Conservation (phyloP, 768 basidiomycete genomes). For the Lyophyllum atratum region DNA sequence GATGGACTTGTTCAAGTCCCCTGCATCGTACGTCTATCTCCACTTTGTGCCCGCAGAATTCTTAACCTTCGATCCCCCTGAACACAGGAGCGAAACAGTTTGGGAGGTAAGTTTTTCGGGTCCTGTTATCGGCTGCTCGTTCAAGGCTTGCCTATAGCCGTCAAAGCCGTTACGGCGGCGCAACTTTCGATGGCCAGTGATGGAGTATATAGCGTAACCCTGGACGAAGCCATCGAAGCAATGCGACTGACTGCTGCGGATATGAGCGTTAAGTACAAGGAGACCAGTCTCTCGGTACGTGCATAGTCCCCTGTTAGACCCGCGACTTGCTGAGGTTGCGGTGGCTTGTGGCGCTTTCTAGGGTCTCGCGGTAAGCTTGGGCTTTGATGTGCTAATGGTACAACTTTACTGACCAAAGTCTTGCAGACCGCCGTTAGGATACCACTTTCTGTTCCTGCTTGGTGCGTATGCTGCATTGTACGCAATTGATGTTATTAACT, state of each 20-base stretch:
- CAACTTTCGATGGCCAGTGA: conserved; percentile 93
- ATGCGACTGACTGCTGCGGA: conserved; percentile 93
- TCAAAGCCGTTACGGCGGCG: conserved; percentile 92
- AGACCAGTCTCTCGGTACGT: conserved; percentile 87
- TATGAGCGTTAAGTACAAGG: conserved; percentile 95
- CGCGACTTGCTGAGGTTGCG: not conserved
- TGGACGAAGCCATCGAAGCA: conserved; percentile 95
- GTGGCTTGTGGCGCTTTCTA: conserved; percentile 11
- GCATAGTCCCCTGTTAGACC: not conserved
- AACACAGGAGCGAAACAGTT: conserved; percentile 75
- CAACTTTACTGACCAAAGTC: conserved; percentile 6
- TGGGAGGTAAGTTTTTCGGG: conserved; percentile 59
- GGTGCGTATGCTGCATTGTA: conserved; percentile 36
- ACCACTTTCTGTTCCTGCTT: conserved; percentile 83
- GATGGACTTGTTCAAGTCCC: conserved; percentile 94
- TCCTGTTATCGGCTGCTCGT: not conserved
- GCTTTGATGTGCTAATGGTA: not conserved
- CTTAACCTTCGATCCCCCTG: not conserved
- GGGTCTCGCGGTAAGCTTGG: conserved; percentile 42
- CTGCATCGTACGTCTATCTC: conserved; percentile 71
- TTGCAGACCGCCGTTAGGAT: conserved; percentile 75
- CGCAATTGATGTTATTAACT: not conserved
- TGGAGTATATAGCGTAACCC: conserved; percentile 81
- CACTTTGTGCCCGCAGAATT: not conserved
- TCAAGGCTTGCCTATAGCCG: conserved; percentile 48